Base-by-base conservation (phyloP, 495 filamentous ascomycete genomes). In the Patellaria atrata region DNA sequence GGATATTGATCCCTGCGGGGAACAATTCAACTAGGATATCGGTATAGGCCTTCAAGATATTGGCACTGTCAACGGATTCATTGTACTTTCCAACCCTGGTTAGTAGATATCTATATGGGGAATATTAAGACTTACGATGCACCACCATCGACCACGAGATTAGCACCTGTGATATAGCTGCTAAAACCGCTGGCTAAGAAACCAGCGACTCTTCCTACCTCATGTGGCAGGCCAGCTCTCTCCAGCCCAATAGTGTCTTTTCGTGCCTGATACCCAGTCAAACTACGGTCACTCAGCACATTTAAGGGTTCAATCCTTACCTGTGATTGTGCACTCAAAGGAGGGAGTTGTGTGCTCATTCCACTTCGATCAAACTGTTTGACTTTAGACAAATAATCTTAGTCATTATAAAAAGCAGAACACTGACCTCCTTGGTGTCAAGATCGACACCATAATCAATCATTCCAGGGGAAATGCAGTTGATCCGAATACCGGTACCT, bases 371-470 rank as follows among this genome's bases (percentile, higher is more conserved):
- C 68, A 35, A 65, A 64, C 47, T 62, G 21, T 17, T 12, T 11
- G 27, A 3, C n/a, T 19, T 28, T 16, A 15, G 16, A 27, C 13
- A 6, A 14, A 9, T 14, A 14, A 31, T 10, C 14, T 8, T 15
- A 9, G 28, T 15, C 10, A 10, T 10, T 8, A 9, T 8, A 15
- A 15, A 8, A 20, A 26, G n/a, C n/a, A n/a, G n/a, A n/a, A n/a
- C 9, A 44, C 54, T 34, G 48, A 59, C 57, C 3, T 52, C 61
- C 30, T 62, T 56, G n/a, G n/a, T n/a, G n/a, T n/a, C n/a, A 37
- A 72, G 50, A 45, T 72, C 65, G 19, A 71, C 62, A 0, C 70
- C 71, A 20, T 67, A 59, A 51, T 73, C 69, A 33, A 74, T 69
- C 48, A 71, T 65, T 5, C 71, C 71, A 3, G 65, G 60, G 11